Evolutionary conservation across 2,329 filamentous ascomycete species (phyloP), one percentile per base, ranked within the genome.

Genomic region (Cordyceps javanica): DNA sequence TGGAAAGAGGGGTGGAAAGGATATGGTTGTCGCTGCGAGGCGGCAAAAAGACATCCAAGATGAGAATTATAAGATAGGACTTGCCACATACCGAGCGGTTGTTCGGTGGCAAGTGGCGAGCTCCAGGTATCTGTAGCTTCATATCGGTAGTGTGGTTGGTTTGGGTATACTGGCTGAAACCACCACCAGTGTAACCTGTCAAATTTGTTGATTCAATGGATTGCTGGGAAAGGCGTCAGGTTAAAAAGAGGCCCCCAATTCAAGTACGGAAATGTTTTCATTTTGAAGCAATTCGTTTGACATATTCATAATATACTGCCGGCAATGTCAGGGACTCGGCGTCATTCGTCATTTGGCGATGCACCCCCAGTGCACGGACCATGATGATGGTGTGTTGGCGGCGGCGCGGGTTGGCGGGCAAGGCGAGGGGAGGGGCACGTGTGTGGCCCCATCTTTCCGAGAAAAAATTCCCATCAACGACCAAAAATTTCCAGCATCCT

Each of bases 381-480:
- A 56, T 10, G 8, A 21, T 36, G 55, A 52, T 55, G 52, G 53
- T 53, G 54, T 52, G 59, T 38, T 19, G 52, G 25, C 28, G 51
- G n/a, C n/a, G n/a, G n/a, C n/a, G n/a, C n/a, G n/a, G n/a, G n/a
- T n/a, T n/a, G n/a, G n/a, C 51, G 30, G 26, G 8, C 51, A 39
- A 38, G 32, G 49, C 39, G 28, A 28, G 25, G 49, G 38, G 26
- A 25, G 23, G 59, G 61, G 68, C 68, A 70, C 68, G 68, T 70
- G 69, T 62, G 56, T 36, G 23, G 52, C 60, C 60, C 66, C 68
- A 68, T 66, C 61, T 41, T 64, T 64, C 38, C 46, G 21, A 9
- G 3, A n/a, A 62, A 62, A 70, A 64, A 61, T 60, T 62, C 63
- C 36, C 30, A 42, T 58, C 34, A 28, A 34, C 48, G 9, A 42